Evolutionary conservation across 1,284 basidiomycete species (phyloP).

Genomic region (Veloporphyrellus conicus): DNA sequence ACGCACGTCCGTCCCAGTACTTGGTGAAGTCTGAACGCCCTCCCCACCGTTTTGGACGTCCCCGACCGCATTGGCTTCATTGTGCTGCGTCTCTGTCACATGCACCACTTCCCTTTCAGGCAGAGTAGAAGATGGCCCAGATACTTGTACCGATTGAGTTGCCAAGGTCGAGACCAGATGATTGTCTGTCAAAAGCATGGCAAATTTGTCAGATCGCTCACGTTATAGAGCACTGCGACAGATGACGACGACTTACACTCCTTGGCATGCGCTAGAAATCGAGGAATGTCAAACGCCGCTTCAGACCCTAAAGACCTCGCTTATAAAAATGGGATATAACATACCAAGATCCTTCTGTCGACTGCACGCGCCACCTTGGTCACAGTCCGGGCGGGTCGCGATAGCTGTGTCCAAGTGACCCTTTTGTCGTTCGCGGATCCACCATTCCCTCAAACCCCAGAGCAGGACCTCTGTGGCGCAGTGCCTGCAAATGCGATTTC

Average conservation of each 20-base stretch:
- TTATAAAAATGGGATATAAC: conserved; percentile 23
- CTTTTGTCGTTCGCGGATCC: conserved; percentile 68
- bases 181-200: conserved; percentile 40
- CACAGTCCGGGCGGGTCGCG: conserved; percentile 58
- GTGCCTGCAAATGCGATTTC: conserved; percentile 57
- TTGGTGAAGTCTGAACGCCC: conserved; percentile 1
- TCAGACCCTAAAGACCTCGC: not conserved
- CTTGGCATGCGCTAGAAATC: conserved; percentile 54
- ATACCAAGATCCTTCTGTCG: conserved; percentile 62
- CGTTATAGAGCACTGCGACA: too few species aligned
- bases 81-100: conserved; percentile 3
- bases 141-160: conserved; percentile 6
- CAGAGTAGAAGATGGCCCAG: not conserved
- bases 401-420: conserved; percentile 55
- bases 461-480: conserved; percentile 71
- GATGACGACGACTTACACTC: conserved; percentile 51
- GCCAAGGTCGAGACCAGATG: conserved; percentile 38
- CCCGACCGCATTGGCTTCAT: not conserved
- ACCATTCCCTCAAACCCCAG: conserved; percentile 73
- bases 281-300: conserved; percentile 7
- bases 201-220: conserved; percentile 3
- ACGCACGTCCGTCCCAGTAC: not conserved
- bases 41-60: conserved; percentile 1
- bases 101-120: not conserved
- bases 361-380: conserved; percentile 50